Base-by-base conservation (phyloP, 139 green algal species). In the Tetraselmis chui region DNA sequence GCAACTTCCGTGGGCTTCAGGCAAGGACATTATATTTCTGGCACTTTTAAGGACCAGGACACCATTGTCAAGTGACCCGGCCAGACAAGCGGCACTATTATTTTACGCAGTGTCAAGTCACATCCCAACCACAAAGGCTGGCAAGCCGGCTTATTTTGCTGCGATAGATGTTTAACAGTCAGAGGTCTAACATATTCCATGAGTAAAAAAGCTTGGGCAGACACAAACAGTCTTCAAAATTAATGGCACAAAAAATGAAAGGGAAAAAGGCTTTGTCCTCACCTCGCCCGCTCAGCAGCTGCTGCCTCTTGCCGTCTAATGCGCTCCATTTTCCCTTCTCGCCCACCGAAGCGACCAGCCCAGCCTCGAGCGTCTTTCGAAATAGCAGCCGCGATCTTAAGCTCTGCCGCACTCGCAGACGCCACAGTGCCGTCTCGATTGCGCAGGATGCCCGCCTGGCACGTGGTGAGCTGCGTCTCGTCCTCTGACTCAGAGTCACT, bases 311-410 rank as follows among this genome's bases (percentile, higher is more conserved):
- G 88, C 59, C 81, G 75, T 1, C 84, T 74, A 29, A 97, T 94
- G 67, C 94, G 92, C 0, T 89, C 92, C 87, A 97, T 89, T 85
- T 97, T 97, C 59, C 90, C 94, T 1, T 86, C 89, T 0, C 94
- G 84, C 1, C 93, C 93, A 1, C 89, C 85, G 87, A 93, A 94
- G 23, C 89, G 84, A 59, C 91, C 91, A 0, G 84, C 77, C 28
- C 76, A 27, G 28, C 88, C 87, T 79, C 88, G 84, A 1, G 85
- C 80, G 27, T 89, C 88, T 78, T 93, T 93, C 24, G 89, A 87
- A 18, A 97, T 89, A 25, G 88, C 59, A 0, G 81, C 82, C 0
- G 91, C 87, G 1, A 97, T 85, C 28, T 86, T 86, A 1, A 94
- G 84, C 85, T 97, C 94, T 1, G 83, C 87, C 0, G 76, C 80